These are phyloP conservation scores for Alisma plantagoaquatica DNA, from an alignment of 106 monocot genomes.

Conservation along the genomic window DNA sequence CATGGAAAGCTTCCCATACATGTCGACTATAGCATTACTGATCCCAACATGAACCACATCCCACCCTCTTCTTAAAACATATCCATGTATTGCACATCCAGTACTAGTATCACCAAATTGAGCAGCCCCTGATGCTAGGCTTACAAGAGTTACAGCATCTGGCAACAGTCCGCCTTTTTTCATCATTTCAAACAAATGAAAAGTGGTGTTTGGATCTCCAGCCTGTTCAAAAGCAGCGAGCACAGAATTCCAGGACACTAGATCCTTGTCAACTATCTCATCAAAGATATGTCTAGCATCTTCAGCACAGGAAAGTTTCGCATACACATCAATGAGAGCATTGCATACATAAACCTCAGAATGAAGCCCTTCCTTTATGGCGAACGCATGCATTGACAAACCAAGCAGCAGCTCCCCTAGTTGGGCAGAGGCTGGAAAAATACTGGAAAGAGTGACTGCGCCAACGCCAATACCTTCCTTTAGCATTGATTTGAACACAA, in stretches of 20 bases:
- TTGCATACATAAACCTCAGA: slow-evolving; percentile 52
- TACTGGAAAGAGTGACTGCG: slow-evolving; percentile 39
- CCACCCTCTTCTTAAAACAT: slow-evolving; percentile 35
- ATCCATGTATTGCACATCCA: slow-evolving; percentile 26
- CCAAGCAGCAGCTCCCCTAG: slow-evolving; percentile 28
- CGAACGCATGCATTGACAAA: slow-evolving; percentile 28
- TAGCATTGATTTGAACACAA: slow-evolving; percentile 42
- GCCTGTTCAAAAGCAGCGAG: slow-evolving; percentile 32
- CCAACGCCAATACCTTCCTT: slow-evolving; percentile 24
- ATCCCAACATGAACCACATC: slow-evolving; percentile 21
- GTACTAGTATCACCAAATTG: slow-evolving; percentile 15
- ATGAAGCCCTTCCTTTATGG: slow-evolving; percentile 39
- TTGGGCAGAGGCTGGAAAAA: slow-evolving; percentile 46
- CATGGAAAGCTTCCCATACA: slow-evolving; percentile 36
- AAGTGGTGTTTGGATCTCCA: slow-evolving; percentile 11
- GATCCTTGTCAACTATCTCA: slow-evolving; percentile 24
- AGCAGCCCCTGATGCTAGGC: slow-evolving; percentile 26
- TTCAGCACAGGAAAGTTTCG: slow-evolving; percentile 23
- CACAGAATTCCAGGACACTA: slow-evolving; percentile 48
- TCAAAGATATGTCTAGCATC: slow-evolving; percentile 37
- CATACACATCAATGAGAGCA: slow-evolving; percentile 65
- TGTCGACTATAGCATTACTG: slow-evolving; percentile 42
- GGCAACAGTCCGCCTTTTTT: slow-evolving; percentile 14
- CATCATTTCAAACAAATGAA: slow-evolving; percentile 20
- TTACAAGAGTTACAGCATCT: slow-evolving; percentile 31